phyloP scores from a whole-genome alignment of 768 basidiomycete species.

The Leucosporidium creatinivorum region DNA sequence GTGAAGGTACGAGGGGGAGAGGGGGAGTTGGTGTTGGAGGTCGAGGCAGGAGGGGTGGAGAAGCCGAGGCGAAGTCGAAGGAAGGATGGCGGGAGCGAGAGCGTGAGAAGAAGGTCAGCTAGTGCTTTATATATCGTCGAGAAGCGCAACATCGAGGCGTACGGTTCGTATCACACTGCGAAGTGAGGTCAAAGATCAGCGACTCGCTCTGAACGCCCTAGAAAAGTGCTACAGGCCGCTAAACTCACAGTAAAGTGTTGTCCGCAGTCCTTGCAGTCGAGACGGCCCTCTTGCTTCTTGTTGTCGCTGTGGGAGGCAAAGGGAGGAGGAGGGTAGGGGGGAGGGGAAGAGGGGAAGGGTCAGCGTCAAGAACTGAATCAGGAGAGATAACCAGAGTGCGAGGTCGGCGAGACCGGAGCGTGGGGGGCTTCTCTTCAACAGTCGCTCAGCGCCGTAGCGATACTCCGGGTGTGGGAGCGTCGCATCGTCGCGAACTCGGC shows the following conservation, averaged over 20 bases:
- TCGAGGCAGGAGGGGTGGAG: too few species aligned
- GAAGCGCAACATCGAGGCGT: background rate
- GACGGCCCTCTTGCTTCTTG: slow-evolving; percentile 12
- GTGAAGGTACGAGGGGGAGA: background rate
- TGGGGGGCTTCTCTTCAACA: too few species aligned
- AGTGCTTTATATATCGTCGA: too few species aligned
- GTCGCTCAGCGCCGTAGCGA: too few species aligned
- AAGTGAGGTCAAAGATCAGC: background rate
- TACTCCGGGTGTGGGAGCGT: too few species aligned
- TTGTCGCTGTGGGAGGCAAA: slow-evolving; percentile 8
- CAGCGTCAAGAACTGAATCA: too few species aligned
- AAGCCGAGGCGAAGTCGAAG: slow-evolving; percentile 21
- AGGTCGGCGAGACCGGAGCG: too few species aligned
- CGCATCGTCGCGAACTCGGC: too few species aligned
- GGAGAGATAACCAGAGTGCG: too few species aligned
- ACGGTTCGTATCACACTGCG: background rate
- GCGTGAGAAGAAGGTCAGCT: background rate
- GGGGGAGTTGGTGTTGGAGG: too few species aligned
- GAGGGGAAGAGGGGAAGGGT: too few species aligned
- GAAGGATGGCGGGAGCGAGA: background rate
- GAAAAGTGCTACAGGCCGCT: background rate
- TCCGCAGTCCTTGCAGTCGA: slow-evolving; percentile 31
- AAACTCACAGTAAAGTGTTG: slow-evolving; percentile 18
- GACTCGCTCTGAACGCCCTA: background rate
- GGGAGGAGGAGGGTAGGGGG: too few species aligned